These are phyloP conservation scores for Alternaria tenuissima DNA, from an alignment of 2,329 filamentous ascomycete species.

Conservation along the genomic window DNA sequence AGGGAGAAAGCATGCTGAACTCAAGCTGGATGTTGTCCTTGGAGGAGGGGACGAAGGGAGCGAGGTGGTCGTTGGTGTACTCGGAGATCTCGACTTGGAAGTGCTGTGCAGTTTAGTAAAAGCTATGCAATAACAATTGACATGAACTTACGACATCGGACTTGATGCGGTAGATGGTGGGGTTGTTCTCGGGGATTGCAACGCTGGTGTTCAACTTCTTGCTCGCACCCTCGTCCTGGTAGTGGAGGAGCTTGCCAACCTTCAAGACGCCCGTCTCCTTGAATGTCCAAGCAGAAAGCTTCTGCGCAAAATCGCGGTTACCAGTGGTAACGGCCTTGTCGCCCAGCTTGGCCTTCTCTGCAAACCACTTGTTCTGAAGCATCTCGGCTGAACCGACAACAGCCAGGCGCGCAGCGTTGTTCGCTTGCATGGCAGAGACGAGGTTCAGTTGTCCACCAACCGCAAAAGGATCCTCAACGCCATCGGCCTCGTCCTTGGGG, in stretches of 20 bases:
- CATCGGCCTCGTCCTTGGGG: conserved; percentile 79
- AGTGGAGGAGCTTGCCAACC: conserved; percentile 84
- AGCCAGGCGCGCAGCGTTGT: conserved; percentile 90
- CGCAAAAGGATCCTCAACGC: conserved; percentile 84
- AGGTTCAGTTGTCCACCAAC: conserved; percentile 84
- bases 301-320: conserved; percentile 86
- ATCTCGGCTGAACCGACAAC: conserved; percentile 87
- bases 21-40: conserved; percentile 87
- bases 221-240: conserved; percentile 64
- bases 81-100: conserved; percentile 91
- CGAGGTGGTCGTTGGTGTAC: conserved; percentile 76
- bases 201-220: conserved; percentile 51
- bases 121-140: not conserved
- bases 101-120: conserved; percentile 61
- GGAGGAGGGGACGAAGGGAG: conserved; percentile 74
- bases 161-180: conserved; percentile 92
- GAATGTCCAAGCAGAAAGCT: conserved; percentile 93
- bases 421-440: conserved; percentile 86
- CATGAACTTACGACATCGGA: conserved; percentile 83
- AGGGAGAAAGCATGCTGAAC: conserved; percentile 98
- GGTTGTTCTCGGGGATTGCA: conserved; percentile 68
- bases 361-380: conserved; percentile 88
- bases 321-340: conserved; percentile 69
- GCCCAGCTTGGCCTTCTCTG: conserved; percentile 70
- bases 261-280: conserved; percentile 90